phyloP scores from a whole-genome alignment of 2,329 filamentous ascomycete genomes.

The Clarireedia homoeocarpa region DNA sequence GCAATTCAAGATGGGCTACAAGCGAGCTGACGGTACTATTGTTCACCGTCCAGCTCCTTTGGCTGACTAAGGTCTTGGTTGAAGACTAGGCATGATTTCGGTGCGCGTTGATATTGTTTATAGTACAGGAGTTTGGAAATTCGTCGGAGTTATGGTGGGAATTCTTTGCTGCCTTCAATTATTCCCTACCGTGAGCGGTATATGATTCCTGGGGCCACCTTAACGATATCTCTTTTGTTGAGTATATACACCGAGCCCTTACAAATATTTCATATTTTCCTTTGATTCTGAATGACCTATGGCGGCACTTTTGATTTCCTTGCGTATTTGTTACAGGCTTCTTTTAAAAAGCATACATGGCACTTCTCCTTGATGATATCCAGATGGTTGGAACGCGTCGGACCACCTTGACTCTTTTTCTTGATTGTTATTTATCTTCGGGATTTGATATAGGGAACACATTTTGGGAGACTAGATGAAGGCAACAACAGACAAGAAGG shows the following conservation, averaged over 20 bases:
- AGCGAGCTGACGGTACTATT: constrained; percentile 25
- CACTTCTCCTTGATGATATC: constrained; percentile 9
- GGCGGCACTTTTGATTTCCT: neutral
- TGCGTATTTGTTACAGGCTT: neutral
- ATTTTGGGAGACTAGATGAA: neutral
- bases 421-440: neutral
- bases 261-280: neutral
- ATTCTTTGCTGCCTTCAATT: neutral
- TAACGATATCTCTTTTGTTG: constrained; percentile 6
- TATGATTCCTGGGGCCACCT: constrained; percentile 1
- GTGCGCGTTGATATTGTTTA: neutral
- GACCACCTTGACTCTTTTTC: neutral
- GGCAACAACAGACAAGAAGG: neutral
- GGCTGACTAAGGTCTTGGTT: no score
- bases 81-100: no score
- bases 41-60: neutral
- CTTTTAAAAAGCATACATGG: constrained; percentile 7
- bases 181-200: neutral
- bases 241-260: neutral
- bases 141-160: neutral
- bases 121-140: neutral
- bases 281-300: neutral
- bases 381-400: neutral
- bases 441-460: neutral
- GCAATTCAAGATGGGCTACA: constrained; percentile 20